Evolutionary conservation across 805 yeast genomes (phyloP), one percentile per base, ranked within the genome.

Genomic region (Vanderwaltozyma yarrowii): DNA sequence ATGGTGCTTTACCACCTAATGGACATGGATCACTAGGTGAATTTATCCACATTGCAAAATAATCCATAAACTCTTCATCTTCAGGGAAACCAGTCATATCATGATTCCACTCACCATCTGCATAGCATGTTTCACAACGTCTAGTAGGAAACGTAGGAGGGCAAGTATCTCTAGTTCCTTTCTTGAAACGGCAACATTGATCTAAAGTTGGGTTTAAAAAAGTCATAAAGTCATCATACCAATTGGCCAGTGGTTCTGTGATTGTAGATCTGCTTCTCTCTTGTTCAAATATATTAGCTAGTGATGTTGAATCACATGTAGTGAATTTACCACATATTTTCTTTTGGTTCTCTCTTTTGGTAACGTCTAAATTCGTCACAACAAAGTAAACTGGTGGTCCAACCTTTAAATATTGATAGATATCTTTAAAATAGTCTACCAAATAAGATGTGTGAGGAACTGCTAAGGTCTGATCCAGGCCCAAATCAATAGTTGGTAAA

Each of bases 321-420:
- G 95, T 74, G 54, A 86, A 92, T 41, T 86, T 73, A 0, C 96
- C 95, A 61, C 98, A 89, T 1, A 92, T 50, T 40, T 74, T 66
- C 48, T 79, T 80, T 56, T 89, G 98, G 33, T 69, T 70, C 2
- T 47, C 61, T 33, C 83, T 63, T 12, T 58, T 40, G 0, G 89
- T 83, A 5, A 82, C 67, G 49, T 84, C 80, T 34, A 76, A 53
- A 37, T 74, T 77, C 32, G 74, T 72, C n/a, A 84, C 76, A 18
- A 92, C 86, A 58, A 87, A 81, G 52, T 82, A 92, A 1, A 84
- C 70, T 0, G 98, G 98, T 1, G 98, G 95, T 0, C 97, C 98
- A 7, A 82, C 82, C 42, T 80, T 78, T 43, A 89, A 66, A 53
- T 78, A 82, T 2, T 69, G 60, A 54, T 80, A 82, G 3, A 87